Evolutionary conservation across 2,329 filamentous ascomycete species (phyloP).

Genomic region (Alternaria incomplexa): DNA sequence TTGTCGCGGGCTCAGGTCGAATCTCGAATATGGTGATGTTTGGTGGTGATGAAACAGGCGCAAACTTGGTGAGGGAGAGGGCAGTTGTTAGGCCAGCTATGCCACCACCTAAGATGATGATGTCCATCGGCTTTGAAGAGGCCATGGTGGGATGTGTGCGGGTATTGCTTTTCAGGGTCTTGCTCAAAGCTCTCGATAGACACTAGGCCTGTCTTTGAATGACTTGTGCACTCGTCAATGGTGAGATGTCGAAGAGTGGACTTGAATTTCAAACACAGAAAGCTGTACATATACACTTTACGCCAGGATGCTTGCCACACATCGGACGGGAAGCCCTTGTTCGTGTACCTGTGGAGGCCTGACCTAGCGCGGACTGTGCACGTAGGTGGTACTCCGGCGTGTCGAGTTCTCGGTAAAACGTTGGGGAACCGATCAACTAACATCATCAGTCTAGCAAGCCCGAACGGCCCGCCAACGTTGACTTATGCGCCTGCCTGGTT

Average conservation of each 20-base stretch:
- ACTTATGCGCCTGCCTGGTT: background rate
- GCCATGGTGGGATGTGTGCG: background rate
- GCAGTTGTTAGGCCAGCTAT: constrained; percentile 45
- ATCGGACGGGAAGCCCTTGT: background rate
- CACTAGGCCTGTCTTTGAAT: background rate
- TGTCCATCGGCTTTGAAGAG: constrained; percentile 20
- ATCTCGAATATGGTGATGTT: constrained; percentile 58
- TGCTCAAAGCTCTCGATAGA: background rate
- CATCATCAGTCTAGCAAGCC: constrained; percentile 3
- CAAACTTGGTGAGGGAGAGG: constrained; percentile 54
- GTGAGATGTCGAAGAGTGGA: background rate
- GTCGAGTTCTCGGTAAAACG: constrained; percentile 1
- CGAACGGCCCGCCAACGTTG: background rate
- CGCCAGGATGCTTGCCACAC: background rate
- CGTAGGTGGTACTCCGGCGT: constrained; percentile 2
- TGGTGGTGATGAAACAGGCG: constrained; percentile 43
- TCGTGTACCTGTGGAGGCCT: background rate
- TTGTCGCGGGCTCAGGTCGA: constrained; percentile 53
- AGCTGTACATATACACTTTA: background rate
- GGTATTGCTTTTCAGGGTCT: background rate
- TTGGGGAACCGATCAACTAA: constrained; percentile 10
- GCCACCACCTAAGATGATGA: constrained; percentile 41
- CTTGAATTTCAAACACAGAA: background rate
- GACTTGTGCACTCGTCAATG: background rate
- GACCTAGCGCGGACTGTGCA: background rate